A percentile compares a stretch with the other conserved stretches of the same genome.
phyloP scores from a whole-genome alignment of 208 protist genomes.

The Leishmania tarentolae region DNA sequence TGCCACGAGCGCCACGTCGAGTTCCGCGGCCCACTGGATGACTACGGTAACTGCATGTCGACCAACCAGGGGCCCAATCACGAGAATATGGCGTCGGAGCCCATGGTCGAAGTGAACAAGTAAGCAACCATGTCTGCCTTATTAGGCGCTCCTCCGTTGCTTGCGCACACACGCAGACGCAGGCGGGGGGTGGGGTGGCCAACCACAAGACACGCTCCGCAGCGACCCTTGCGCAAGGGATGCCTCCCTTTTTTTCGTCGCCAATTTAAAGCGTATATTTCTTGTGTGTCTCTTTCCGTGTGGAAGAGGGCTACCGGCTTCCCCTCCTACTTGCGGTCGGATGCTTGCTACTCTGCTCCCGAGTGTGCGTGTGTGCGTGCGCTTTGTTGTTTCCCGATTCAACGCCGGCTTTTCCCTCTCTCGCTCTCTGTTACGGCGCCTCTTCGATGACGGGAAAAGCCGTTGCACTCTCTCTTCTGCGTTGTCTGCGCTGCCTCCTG shows the following conservation, averaged over 20 bases:
- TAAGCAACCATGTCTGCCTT: background rate
- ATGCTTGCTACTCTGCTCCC: background rate
- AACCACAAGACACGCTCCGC: background rate
- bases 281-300: background rate
- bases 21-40: slow-evolving; percentile 70
- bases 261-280: background rate
- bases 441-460: background rate
- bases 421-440: background rate
- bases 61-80: slow-evolving; percentile 10
- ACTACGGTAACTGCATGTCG: slow-evolving; percentile 39
- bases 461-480: background rate
- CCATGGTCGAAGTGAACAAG: background rate
- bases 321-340: background rate
- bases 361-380: background rate
- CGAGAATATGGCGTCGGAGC: background rate
- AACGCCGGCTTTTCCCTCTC: background rate
- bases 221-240: background rate
- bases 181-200: background rate
- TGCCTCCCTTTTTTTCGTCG: background rate
- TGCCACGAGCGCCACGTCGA: slow-evolving; percentile 90
- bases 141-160: background rate
- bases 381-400: background rate
- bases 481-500: background rate
- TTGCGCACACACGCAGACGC: background rate
- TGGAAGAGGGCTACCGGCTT: background rate